Evolutionary conservation across 192 early-diverging fungal genomes (phyloP), one percentile per base, ranked within the genome.

Genomic region (Lobosporangium transversale): DNA sequence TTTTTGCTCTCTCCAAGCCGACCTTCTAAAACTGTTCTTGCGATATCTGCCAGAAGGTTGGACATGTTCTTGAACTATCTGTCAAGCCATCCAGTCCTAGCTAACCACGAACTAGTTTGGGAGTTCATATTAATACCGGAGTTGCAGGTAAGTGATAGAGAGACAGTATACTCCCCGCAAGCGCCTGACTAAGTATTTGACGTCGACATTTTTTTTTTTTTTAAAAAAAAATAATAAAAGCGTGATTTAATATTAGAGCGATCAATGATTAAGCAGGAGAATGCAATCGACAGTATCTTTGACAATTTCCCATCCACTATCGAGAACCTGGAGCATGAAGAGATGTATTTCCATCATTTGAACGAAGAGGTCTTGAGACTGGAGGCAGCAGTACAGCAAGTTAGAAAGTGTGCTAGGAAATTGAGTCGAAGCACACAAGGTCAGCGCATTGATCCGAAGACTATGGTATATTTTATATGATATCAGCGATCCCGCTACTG

Each of bases 81-180:
- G 17, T 69, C 74, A 9, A 40, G 78, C 9, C 82, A 85, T 53
- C 81, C 82, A 21, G 70, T 58, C 2, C 49, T 85, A 4, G 62
- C 70, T 4, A 62, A 69, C 21, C 84, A 85, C 58, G 84, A 85
- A 36, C 29, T 79, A 24, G 69, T 85, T 2, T 71, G 75, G 57
- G 66, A 78, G 17, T 85, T 85, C 45, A 80, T 85, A 40, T 62
- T 80, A n/a, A 69, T 78, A 53, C 65, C 70, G 2, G 70, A 74
- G 32, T 40, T 83, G 33, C 67, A 83, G 58, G 80, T 81, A 68
- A 58, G 66, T 47, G 37, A 23, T 30, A 12, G 47, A 52, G 21
- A 59, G 21, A 31, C 12, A 58, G 18, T 47, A 32, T 23, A 31
- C 15, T 21, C 4, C 31, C n/a, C 5, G 52, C 18, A 3, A 50